Evolutionary conservation across 2,329 filamentous ascomycete species (phyloP).

Genomic region (Microcera coccophila): DNA sequence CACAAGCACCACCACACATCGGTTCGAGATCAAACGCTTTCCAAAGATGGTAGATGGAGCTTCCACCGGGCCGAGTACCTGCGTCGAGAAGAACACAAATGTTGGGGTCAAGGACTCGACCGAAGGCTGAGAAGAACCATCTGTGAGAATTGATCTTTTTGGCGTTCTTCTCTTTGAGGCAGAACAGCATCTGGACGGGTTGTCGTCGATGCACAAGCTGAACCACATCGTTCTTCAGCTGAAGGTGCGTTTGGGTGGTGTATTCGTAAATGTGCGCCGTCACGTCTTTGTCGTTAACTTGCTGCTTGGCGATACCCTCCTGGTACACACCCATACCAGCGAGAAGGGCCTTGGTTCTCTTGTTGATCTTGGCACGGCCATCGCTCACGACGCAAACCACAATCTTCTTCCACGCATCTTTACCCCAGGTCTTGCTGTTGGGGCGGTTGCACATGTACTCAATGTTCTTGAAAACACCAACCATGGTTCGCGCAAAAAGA

Average conservation of each 20-base stretch:
- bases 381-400: slow-evolving; percentile 97
- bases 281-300: slow-evolving; percentile 94
- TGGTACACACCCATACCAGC: slow-evolving; percentile 96
- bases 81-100: slow-evolving; percentile 96
- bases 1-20: slow-evolving; percentile 95
- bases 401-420: slow-evolving; percentile 99
- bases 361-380: slow-evolving; percentile 94
- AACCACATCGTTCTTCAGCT: slow-evolving; percentile 87
- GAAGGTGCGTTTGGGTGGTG: slow-evolving; percentile 79
- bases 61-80: slow-evolving; percentile 87
- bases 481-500: slow-evolving; percentile 91
- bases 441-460: slow-evolving; percentile 95
- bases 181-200: slow-evolving; percentile 95
- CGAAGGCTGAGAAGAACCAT: slow-evolving; percentile 99
- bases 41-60: slow-evolving; percentile 97
- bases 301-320: slow-evolving; percentile 96
- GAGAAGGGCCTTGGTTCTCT: slow-evolving; percentile 80
- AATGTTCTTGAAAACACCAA: slow-evolving; percentile 96
- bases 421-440: slow-evolving; percentile 96
- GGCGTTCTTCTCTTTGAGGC: slow-evolving; percentile 98
- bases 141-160: slow-evolving; percentile 99
- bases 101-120: slow-evolving; percentile 85
- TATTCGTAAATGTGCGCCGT: slow-evolving; percentile 98
- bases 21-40: slow-evolving; percentile 97
- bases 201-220: slow-evolving; percentile 79